Percentiles rank a stretch among this genome's conserved stretches.
Evolutionary conservation across 2,329 filamentous ascomycete species (phyloP).

Genomic region (Tolypocladium ophioglossoides): DNA sequence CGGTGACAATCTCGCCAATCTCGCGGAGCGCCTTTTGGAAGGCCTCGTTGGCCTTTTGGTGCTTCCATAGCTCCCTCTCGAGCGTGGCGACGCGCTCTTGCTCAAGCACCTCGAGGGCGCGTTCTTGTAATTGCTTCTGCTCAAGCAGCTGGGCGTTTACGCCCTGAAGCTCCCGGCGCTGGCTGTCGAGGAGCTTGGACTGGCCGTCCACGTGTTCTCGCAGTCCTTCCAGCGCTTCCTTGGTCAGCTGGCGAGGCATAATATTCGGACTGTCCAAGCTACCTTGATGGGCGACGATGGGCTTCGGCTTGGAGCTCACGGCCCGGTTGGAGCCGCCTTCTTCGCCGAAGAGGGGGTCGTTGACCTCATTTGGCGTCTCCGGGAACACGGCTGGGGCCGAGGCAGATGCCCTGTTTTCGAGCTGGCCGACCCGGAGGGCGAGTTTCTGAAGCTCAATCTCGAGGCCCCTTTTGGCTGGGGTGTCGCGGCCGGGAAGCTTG

Average conservation of each 20-base stretch:
- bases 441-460: slow-evolving; percentile 78
- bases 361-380: slow-evolving; percentile 70
- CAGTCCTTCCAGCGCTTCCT: slow-evolving; percentile 75
- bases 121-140: slow-evolving; percentile 77
- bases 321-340: slow-evolving; percentile 41
- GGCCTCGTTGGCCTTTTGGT: slow-evolving; percentile 95
- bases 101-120: slow-evolving; percentile 72
- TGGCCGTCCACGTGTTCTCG: slow-evolving; percentile 89
- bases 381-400: slow-evolving; percentile 53
- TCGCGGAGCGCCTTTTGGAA: slow-evolving; percentile 96
- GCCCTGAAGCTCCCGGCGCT: slow-evolving; percentile 74
- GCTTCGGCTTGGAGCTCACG: slow-evolving; percentile 28
- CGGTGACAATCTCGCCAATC: slow-evolving; percentile 94
- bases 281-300: slow-evolving; percentile 31
- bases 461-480: slow-evolving; percentile 63
- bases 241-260: slow-evolving; percentile 47
- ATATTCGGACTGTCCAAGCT: slow-evolving; percentile 25
- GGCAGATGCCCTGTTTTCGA: slow-evolving; percentile 67
- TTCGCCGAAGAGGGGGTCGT: slow-evolving; percentile 52
- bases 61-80: slow-evolving; percentile 90
- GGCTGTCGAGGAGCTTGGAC: slow-evolving; percentile 80
- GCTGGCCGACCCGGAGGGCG: slow-evolving; percentile 63
- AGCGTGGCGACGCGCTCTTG: slow-evolving; percentile 79
- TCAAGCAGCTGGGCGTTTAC: slow-evolving; percentile 78
- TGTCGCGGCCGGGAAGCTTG: slow-evolving; percentile 67